A percentile compares a stretch with the other conserved stretches of the same genome.
Conservation (phyloP, 306 rosid species). For the Delonix regia region DNA sequence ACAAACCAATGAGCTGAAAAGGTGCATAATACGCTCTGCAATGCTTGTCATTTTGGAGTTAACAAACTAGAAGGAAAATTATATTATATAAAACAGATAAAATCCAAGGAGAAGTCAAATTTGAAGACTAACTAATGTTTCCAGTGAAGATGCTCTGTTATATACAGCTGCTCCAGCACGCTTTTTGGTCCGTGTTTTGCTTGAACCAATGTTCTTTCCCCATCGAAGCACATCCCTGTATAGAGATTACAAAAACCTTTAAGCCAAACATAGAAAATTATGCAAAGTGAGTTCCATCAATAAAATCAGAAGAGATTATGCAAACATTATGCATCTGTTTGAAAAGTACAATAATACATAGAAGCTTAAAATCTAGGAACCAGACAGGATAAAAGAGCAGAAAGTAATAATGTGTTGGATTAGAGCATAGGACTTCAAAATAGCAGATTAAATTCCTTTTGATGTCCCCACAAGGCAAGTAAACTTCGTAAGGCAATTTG, state of each 20-base stretch:
- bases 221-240: slow-evolving; percentile 88
- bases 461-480: neutral
- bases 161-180: slow-evolving; percentile 92
- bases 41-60: slow-evolving; percentile 8
- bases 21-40: neutral
- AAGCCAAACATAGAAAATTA: slow-evolving; percentile 14
- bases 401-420: neutral
- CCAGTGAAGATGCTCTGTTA: slow-evolving; percentile 91
- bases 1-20: neutral
- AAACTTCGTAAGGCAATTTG: neutral
- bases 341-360: neutral
- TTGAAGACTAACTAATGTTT: slow-evolving; percentile 71
- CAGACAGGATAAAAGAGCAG: neutral
- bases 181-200: slow-evolving; percentile 74
- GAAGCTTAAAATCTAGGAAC: neutral
- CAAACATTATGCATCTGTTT: neutral
- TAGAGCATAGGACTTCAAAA: neutral
- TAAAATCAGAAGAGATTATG: neutral
- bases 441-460: neutral
- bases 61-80: slow-evolving; percentile 27
- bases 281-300: slow-evolving; percentile 5
- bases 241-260: slow-evolving; percentile 28
- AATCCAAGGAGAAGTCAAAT: slow-evolving; percentile 17
- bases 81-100: neutral
- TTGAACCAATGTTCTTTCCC: slow-evolving; percentile 78